Evolutionary conservation across 805 yeast species (phyloP).

Genomic region (Metschnikowia continentalis): DNA sequence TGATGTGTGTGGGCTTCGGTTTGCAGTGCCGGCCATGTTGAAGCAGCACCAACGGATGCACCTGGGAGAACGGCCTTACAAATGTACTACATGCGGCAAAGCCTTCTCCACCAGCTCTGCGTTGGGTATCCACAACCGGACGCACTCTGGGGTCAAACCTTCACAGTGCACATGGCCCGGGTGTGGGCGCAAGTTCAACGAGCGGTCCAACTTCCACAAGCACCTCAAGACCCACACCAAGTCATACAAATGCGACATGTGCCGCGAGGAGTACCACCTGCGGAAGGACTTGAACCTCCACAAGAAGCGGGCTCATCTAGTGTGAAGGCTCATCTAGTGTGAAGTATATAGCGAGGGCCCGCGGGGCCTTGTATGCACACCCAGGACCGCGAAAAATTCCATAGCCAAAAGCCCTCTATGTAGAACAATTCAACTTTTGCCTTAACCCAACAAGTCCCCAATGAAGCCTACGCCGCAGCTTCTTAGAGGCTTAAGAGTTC

Average conservation of each 20-base stretch:
- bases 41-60: conserved; percentile 81
- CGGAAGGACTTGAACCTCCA: conserved; percentile 42
- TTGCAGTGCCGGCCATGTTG: conserved; percentile 75
- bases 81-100: conserved; percentile 70
- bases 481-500: conserved; percentile 23
- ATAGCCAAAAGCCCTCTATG: neutral
- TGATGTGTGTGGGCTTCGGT: conserved; percentile 58
- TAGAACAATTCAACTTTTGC: too few relatives aligned
- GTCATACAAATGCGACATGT: conserved; percentile 45
- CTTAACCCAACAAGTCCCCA: neutral
- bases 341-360: neutral
- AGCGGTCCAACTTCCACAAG: conserved; percentile 81
- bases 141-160: conserved; percentile 91
- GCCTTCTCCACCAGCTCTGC: conserved; percentile 79
- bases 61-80: conserved; percentile 85
- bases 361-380: neutral
- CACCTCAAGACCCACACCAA: conserved; percentile 78
- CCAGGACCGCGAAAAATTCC: conserved; percentile 1
- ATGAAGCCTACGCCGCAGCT: conserved; percentile 26
- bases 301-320: conserved; percentile 4
- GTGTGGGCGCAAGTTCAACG: conserved; percentile 82
- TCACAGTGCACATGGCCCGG: conserved; percentile 72
- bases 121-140: conserved; percentile 75
- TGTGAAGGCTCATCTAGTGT: conserved; percentile 1
- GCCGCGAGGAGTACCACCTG: conserved; percentile 50